These are phyloP conservation scores for Oenanthe javanica DNA, from an alignment of 140 eudicot species.

Conservation along the genomic window DNA sequence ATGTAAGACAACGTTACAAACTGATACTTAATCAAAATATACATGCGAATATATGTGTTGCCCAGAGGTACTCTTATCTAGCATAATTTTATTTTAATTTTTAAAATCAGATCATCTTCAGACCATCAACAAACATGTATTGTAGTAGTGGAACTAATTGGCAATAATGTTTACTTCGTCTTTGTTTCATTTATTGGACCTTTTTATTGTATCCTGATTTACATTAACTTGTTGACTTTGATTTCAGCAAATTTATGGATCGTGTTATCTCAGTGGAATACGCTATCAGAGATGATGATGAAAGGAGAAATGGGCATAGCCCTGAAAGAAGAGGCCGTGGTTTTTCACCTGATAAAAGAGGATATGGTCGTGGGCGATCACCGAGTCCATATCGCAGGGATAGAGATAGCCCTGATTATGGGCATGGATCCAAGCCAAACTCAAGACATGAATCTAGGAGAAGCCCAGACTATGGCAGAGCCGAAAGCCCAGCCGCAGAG, in stretches of 20 bases:
- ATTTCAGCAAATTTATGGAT: slow-evolving; percentile 51
- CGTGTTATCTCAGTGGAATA: slow-evolving; percentile 62
- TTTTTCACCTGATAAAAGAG: slow-evolving; percentile 42
- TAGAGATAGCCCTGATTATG: slow-evolving; percentile 45
- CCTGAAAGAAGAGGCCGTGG: slow-evolving; percentile 54
- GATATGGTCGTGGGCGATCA: slow-evolving; percentile 42
- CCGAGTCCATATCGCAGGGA: slow-evolving; percentile 58
- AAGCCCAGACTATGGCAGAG: slow-evolving; percentile 42
- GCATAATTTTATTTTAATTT: no score
- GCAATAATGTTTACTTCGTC: neutral
- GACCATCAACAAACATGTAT: no score
- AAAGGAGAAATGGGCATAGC: slow-evolving; percentile 38
- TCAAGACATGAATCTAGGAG: slow-evolving; percentile 28
- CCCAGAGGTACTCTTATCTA: no score
- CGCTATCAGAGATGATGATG: slow-evolving; percentile 59
- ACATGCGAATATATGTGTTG: no score
- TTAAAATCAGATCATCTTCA: no score
- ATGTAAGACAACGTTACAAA: no score
- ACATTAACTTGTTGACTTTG: neutral
- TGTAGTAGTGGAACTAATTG: no score
- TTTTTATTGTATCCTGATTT: neutral
- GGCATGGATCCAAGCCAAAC: slow-evolving; percentile 34
- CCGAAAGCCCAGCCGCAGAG: slow-evolving; percentile 35
- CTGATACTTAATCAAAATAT: no score
- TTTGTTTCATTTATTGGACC: neutral